These are phyloP conservation scores for Pilatotrama ljubarskyi DNA, from an alignment of 768 basidiomycete species.

Conservation along the genomic window DNA sequence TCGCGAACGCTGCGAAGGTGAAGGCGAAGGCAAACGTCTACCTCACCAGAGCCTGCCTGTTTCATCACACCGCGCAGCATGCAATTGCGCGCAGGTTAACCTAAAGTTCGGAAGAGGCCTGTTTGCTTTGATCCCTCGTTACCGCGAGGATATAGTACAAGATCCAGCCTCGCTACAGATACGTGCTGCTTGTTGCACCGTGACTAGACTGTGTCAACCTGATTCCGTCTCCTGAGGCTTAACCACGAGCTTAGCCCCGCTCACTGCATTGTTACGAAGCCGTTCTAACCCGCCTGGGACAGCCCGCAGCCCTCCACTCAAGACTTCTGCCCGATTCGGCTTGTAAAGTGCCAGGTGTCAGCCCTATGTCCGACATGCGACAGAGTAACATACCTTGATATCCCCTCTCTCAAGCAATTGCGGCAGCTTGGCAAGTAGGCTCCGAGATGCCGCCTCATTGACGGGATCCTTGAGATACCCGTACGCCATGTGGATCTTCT, in stretches of 20 bases:
- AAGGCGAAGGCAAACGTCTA: too few relatives aligned
- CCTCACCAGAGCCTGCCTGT: too few relatives aligned
- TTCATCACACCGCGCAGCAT: too few relatives aligned
- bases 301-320: slow-evolving; percentile 27
- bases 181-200: too few relatives aligned
- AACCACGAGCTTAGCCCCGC: slow-evolving; percentile 45
- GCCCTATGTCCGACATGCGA: background rate
- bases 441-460: slow-evolving; percentile 5
- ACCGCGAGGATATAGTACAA: too few relatives aligned
- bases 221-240: slow-evolving; percentile 39
- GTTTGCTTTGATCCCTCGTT: too few relatives aligned
- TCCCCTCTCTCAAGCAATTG: slow-evolving; percentile 18
- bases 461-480: background rate
- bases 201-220: background rate
- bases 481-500: slow-evolving; percentile 12
- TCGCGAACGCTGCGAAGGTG: too few relatives aligned
- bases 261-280: slow-evolving; percentile 30
- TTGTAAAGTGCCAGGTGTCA: background rate
- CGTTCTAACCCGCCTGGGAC: slow-evolving; percentile 25
- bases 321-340: slow-evolving; percentile 30
- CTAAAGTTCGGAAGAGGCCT: too few relatives aligned
- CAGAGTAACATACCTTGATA: slow-evolving; percentile 21
- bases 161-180: too few relatives aligned
- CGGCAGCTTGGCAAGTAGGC: slow-evolving; percentile 14
- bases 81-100: too few relatives aligned